Evolutionary conservation across 2,329 filamentous ascomycete species (phyloP).

Genomic region (Scedosporium apiospermum): DNA sequence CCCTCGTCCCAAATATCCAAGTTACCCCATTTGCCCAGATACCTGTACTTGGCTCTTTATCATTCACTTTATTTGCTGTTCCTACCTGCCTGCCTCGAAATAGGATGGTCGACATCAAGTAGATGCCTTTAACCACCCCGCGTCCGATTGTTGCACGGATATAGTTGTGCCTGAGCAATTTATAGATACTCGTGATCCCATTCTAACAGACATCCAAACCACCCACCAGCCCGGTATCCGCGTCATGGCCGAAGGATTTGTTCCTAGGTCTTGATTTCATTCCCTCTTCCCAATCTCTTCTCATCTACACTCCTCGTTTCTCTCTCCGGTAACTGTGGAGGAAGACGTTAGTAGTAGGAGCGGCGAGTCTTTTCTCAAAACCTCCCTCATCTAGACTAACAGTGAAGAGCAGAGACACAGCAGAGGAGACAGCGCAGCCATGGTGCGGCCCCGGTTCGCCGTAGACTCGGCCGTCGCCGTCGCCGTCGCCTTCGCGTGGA

Average conservation of each 20-base stretch:
- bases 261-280: not conserved
- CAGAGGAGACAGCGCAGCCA: not conserved
- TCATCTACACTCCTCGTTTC: not conserved
- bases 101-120: not conserved
- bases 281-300: not conserved
- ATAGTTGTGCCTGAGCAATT: not conserved
- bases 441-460: conserved; percentile 1
- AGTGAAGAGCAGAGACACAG: not conserved
- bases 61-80: not conserved
- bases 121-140: not conserved
- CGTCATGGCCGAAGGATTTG: not conserved
- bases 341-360: not conserved
- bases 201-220: not conserved
- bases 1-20: not conserved
- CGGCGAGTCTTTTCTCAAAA: not conserved
- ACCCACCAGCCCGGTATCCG: not conserved
- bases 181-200: not conserved
- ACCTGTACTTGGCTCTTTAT: not conserved
- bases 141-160: not conserved
- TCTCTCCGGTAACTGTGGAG: not conserved
- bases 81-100: not conserved
- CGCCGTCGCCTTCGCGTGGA: not conserved
- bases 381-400: not conserved
- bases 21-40: not conserved
- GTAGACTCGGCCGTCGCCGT: not conserved